These are phyloP conservation scores for Leishmania major DNA, from an alignment of 208 protist species.

Conservation along the genomic window DNA sequence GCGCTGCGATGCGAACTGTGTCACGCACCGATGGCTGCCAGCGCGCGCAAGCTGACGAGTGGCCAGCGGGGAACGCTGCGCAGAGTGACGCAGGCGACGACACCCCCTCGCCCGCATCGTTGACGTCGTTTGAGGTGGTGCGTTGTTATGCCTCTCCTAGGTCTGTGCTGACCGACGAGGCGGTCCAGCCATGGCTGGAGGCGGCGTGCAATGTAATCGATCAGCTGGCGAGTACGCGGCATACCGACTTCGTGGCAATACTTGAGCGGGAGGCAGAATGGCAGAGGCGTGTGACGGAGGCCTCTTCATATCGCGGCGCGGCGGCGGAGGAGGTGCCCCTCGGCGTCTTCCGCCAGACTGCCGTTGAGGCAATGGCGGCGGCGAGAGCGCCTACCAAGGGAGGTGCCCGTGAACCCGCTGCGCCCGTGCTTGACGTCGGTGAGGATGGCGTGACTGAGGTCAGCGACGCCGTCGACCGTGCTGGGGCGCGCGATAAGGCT, in stretches of 20 bases:
- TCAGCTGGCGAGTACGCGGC: conserved; percentile 9
- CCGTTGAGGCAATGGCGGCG: background rate
- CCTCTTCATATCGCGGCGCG: background rate
- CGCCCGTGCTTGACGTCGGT: background rate
- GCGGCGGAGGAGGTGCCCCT: background rate
- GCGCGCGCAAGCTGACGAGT: background rate
- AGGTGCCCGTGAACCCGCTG: background rate
- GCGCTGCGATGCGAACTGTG: background rate
- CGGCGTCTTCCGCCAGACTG: background rate
- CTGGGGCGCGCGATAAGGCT: background rate
- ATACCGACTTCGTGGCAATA: conserved; percentile 16
- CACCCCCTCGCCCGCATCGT: background rate
- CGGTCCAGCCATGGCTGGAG: conserved; percentile 17
- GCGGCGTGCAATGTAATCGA: conserved; percentile 20
- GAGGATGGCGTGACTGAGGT: background rate
- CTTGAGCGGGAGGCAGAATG: conserved; percentile 23
- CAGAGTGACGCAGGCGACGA: background rate
- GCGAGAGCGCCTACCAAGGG: background rate
- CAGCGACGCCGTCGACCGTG: background rate
- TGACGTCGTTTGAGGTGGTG: conserved; percentile 14
- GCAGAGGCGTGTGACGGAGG: conserved; percentile 5
- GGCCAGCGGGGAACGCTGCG: background rate
- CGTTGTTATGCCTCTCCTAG: conserved; percentile 9
- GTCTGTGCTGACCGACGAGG: conserved; percentile 11
- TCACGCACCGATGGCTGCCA: background rate